Evolutionary conservation across 176 grass and related monocot species (phyloP).

Genomic region (Hordeum marinum): DNA sequence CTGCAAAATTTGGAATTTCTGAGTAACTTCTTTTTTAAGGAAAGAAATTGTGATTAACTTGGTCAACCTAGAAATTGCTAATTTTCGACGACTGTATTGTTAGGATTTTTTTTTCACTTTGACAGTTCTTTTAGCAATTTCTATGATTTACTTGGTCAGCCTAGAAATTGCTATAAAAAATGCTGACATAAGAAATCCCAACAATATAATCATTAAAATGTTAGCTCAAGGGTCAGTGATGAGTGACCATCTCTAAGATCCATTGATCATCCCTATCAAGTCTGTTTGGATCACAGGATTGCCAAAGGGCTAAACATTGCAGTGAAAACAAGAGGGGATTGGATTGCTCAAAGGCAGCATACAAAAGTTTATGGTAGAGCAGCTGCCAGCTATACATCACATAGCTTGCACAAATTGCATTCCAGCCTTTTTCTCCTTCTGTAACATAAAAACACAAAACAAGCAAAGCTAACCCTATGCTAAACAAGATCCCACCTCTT

Average conservation of each 20-base stretch:
- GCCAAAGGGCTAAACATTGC: not conserved
- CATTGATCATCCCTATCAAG: not conserved
- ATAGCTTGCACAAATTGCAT: conserved; percentile 41
- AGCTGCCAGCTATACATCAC: conserved; percentile 30
- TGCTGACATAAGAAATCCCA: too few species aligned
- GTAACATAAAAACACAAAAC: conserved; percentile 46
- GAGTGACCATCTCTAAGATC: not conserved
- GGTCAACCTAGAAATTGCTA: too few species aligned
- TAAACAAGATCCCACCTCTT: conserved; percentile 36
- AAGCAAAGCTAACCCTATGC: conserved; percentile 31
- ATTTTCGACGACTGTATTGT: too few species aligned
- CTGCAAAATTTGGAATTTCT: too few species aligned
- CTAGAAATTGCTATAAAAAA: too few species aligned
- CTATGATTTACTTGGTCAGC: too few species aligned
- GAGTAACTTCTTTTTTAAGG: too few species aligned
- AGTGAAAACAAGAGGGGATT: not conserved
- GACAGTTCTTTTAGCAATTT: too few species aligned
- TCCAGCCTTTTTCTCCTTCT: conserved; percentile 11
- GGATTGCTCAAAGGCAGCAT: not conserved
- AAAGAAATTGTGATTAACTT: too few species aligned
- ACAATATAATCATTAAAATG: too few species aligned
- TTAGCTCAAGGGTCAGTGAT: not conserved
- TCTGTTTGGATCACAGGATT: not conserved
- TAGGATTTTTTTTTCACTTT: too few species aligned
- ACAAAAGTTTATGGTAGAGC: conserved; percentile 21